These are phyloP conservation scores for Cucumis variabilis DNA, from an alignment of 331 rosid genomes.

Conservation along the genomic window DNA sequence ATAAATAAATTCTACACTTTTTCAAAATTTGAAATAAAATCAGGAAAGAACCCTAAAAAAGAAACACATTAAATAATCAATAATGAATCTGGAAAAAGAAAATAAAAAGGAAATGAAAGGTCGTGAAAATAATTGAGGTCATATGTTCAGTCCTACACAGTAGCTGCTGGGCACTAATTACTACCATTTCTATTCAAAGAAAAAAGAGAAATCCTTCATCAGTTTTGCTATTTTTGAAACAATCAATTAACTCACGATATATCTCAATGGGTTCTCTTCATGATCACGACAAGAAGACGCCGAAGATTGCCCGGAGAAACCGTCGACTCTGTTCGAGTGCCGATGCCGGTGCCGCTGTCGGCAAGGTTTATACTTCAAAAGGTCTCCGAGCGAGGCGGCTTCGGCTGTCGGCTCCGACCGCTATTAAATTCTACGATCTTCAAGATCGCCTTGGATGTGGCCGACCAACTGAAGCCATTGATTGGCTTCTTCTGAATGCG, in stretches of 20 bases:
- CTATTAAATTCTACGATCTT: constrained; percentile 26
- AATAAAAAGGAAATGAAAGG: neutral
- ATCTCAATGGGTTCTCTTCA: constrained; percentile 12
- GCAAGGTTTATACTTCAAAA: constrained; percentile 27
- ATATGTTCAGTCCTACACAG: neutral
- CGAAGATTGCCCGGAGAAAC: neutral
- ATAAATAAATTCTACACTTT: too few species aligned
- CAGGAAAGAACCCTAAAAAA: neutral
- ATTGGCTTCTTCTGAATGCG: constrained; percentile 27
- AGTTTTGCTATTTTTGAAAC: neutral
- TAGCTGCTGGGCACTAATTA: neutral
- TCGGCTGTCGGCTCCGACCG: constrained; percentile 34
- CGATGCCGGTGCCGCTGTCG: neutral
- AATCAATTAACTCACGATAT: neutral
- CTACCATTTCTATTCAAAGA: neutral
- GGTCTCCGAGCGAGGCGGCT: constrained; percentile 17
- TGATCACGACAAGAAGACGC: neutral
- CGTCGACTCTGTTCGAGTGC: neutral
- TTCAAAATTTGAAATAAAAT: too few species aligned
- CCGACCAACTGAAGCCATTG: constrained; percentile 13
- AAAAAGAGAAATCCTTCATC: neutral
- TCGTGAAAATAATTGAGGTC: neutral
- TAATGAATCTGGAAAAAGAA: neutral
- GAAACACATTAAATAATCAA: neutral
- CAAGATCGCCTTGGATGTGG: constrained; percentile 25